Base-by-base conservation (phyloP, 345 rosid genomes). In the Nasturtium officinale region DNA sequence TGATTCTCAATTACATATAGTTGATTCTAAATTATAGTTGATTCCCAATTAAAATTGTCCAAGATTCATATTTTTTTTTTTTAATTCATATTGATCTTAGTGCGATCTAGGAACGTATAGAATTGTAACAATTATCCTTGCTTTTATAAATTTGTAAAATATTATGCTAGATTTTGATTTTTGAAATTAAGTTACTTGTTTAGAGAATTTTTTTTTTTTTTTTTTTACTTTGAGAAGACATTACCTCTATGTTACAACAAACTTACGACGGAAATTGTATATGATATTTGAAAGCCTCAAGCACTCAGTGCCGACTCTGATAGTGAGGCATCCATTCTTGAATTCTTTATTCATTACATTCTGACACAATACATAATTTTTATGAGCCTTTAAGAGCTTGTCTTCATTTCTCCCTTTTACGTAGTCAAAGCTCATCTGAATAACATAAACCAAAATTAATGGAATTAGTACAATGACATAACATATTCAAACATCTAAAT, bases 11-110 rank as follows among this genome's bases (percentile, higher is more conserved):
- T 25, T 16, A 67, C n/a, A n/a, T 26, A 26, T 26, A 67, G 67
- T 61, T 68, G 32, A 43, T 75, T 75, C 74, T n/a, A n/a, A n/a
- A n/a, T n/a, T 26, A 26, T 26, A 67, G 67, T 61, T 68, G 32
- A 43, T 75, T 75, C 74, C 23, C 17, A 60, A 15, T 25, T 16
- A 67, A 32, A 67, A 17, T 18, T 67, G 63, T 68, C 18, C 10
- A 60, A 29, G 30, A 67, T 60, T 67, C 11, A 67, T 32, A 67
- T 75, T 60, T 56, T 67, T 1, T 67, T 1, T 23, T 23, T 23
- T 60, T 67, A 38, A 67, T 67, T 75, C 50, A 53, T 28, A 7
- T 43, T 16, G 8, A 67, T 75, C 73, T 35, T 33, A 62, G 8
- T 13, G 75, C 35, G 2, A 33, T 60, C 35, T 29, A 29, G 26